Evolutionary conservation across 805 yeast species (phyloP).

Genomic region (Wickerhamiella azyma): DNA sequence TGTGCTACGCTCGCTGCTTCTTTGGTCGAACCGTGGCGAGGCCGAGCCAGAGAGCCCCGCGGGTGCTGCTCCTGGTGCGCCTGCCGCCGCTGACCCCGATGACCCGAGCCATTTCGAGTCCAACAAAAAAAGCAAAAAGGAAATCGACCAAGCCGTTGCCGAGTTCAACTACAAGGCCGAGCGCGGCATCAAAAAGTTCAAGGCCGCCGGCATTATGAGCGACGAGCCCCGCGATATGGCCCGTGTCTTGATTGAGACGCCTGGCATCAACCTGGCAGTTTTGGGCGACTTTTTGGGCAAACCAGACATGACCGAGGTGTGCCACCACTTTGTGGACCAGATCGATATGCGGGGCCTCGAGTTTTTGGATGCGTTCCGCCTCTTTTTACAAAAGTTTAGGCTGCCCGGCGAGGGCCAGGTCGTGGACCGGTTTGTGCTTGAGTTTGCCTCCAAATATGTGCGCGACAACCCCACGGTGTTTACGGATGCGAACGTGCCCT

Average conservation of each 20-base stretch:
- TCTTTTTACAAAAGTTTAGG: constrained; percentile 74
- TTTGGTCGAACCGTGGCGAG: constrained; percentile 69
- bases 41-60: neutral
- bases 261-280: constrained; percentile 65
- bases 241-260: constrained; percentile 48
- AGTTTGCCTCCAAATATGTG: constrained; percentile 85
- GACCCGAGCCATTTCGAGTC: constrained; percentile 77
- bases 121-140: constrained; percentile 70
- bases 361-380: constrained; percentile 78
- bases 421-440: constrained; percentile 90
- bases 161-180: constrained; percentile 78
- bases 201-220: constrained; percentile 49
- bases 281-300: constrained; percentile 91
- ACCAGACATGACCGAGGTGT: constrained; percentile 65
- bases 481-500: constrained; percentile 88
- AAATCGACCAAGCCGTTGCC: constrained; percentile 59
- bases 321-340: constrained; percentile 87
- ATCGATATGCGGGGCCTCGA: constrained; percentile 59
- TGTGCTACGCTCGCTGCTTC: constrained; percentile 61
- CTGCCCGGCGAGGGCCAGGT: constrained; percentile 98
- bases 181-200: constrained; percentile 53
- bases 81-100: constrained; percentile 27
- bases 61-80: neutral
- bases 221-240: constrained; percentile 62
- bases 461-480: constrained; percentile 74